phyloP scores from a whole-genome alignment of 2,329 filamentous ascomycete genomes.

The Pleomassaria siparia region DNA sequence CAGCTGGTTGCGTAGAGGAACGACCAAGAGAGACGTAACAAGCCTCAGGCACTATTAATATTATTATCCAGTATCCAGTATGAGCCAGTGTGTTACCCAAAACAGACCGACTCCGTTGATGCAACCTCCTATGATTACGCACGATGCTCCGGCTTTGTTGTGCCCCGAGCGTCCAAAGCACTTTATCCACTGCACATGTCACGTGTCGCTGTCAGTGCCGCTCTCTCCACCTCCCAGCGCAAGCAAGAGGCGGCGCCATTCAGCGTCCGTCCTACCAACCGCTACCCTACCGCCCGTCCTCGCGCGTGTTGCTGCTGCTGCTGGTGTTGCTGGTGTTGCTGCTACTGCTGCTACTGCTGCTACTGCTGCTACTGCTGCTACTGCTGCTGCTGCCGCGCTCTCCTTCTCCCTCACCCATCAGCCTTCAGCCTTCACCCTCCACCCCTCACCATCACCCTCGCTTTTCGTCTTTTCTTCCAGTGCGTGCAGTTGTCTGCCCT shows the following conservation, averaged over 20 bases:
- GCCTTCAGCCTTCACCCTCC: conserved; percentile 20
- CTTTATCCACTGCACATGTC: conserved; percentile 14
- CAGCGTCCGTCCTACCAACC: neutral
- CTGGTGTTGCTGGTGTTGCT: too few species aligned
- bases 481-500: conserved; percentile 21
- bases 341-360: too few species aligned
- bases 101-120: conserved; percentile 12
- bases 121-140: conserved; percentile 10
- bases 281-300: conserved; percentile 10
- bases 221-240: conserved; percentile 1
- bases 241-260: too few species aligned
- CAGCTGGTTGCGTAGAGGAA: neutral
- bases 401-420: too few species aligned
- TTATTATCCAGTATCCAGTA: too few species aligned
- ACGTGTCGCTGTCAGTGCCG: too few species aligned
- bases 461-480: conserved; percentile 11
- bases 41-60: neutral
- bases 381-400: too few species aligned
- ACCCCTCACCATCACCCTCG: conserved; percentile 17
- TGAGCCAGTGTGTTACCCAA: neutral
- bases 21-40: neutral
- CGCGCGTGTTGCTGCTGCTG: too few species aligned
- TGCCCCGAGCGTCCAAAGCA: neutral
- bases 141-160: conserved; percentile 7
- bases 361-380: too few species aligned